Conservation (phyloP, 2,329 filamentous ascomycete genomes). For the Ilyonectria sp. region DNA sequence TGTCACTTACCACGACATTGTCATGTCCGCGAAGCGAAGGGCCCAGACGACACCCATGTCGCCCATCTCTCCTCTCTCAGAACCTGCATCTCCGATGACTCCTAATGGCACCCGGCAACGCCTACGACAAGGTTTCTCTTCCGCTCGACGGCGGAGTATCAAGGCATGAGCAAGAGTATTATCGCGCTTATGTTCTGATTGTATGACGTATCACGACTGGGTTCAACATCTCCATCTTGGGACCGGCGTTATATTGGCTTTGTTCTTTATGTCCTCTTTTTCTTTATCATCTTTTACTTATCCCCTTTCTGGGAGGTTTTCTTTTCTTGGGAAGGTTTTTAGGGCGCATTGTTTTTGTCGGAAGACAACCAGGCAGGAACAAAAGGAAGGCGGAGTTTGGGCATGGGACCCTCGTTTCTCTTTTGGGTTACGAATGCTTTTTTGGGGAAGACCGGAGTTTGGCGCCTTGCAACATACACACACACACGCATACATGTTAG, state of each 20-base stretch:
- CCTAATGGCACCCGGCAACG: slow-evolving; percentile 46
- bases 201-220: slow-evolving; percentile 45
- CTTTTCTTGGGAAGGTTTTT: slow-evolving; percentile 12
- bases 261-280: slow-evolving; percentile 14
- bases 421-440: slow-evolving; percentile 32
- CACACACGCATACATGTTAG: slow-evolving; percentile 40
- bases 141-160: slow-evolving; percentile 58
- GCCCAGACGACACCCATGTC: slow-evolving; percentile 47
- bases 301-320: slow-evolving; percentile 32
- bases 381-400: slow-evolving; percentile 43
- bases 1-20: slow-evolving; percentile 65
- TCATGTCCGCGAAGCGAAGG: slow-evolving; percentile 60
- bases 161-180: slow-evolving; percentile 45
- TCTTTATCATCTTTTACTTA: slow-evolving; percentile 36
- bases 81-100: slow-evolving; percentile 46
- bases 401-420: slow-evolving; percentile 35
- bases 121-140: slow-evolving; percentile 42
- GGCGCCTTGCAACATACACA: slow-evolving; percentile 29
- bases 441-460: slow-evolving; percentile 39
- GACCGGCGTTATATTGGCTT: slow-evolving; percentile 35
- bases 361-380: slow-evolving; percentile 38
- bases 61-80: slow-evolving; percentile 49
- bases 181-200: slow-evolving; percentile 30
- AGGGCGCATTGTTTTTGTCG: slow-evolving; percentile 16
- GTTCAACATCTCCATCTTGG: slow-evolving; percentile 33